Base-by-base conservation (phyloP, 2,329 filamentous ascomycete genomes). In the Pestalotiopsis sp. region DNA sequence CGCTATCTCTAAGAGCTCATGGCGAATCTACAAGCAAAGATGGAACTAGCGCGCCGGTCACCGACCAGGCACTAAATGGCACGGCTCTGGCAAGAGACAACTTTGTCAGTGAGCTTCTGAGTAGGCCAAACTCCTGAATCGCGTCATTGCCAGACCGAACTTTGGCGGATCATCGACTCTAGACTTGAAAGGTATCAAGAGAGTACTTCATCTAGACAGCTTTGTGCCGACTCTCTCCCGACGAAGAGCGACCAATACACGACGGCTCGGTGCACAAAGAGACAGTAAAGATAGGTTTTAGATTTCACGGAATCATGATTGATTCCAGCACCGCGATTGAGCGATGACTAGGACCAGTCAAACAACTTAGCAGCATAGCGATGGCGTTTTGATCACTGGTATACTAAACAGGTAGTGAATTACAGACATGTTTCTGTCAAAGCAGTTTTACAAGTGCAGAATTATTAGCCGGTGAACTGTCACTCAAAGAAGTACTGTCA, bases 361-460 rank as follows among this genome's bases (percentile, higher is more conserved):
- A 38, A 20, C 12, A 13, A 38, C 20, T 39, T 36, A 39, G 25
- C 57, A 62, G 66, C 67, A 68, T 65, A 68, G 67, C 67, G 60
- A 25, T 23, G 67, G 67, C 25, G 62, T 62, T 62, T 9, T 59
- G 9, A 59, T 27, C 11, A 13, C 11, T 59, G 57, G 23, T 59
- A 27, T 59, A 20, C 45, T 11, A 52, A 20, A 52, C 5, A n/a
- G 9, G 9, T 20, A 52, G 17, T n/a, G 45, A n/a, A 52, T 17
- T 11, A n/a, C 17, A 20, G 17, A 23, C 45, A 52, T 52, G 20
- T 52, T 52, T 52, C 45, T 9, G 20, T 9, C 45, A 52, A 9
- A 9, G 9, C 17, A 9, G 17, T 52, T 23, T 6, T 52, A 23
- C 45, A 20, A n/a, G 45, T 52, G 17, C 14, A 23, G 7, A 9